Percentiles rank a stretch among this genome's conserved stretches.
These are phyloP conservation scores for Porpolomopsis calyptriformis DNA, from an alignment of 768 basidiomycete species.

Conservation along the genomic window DNA sequence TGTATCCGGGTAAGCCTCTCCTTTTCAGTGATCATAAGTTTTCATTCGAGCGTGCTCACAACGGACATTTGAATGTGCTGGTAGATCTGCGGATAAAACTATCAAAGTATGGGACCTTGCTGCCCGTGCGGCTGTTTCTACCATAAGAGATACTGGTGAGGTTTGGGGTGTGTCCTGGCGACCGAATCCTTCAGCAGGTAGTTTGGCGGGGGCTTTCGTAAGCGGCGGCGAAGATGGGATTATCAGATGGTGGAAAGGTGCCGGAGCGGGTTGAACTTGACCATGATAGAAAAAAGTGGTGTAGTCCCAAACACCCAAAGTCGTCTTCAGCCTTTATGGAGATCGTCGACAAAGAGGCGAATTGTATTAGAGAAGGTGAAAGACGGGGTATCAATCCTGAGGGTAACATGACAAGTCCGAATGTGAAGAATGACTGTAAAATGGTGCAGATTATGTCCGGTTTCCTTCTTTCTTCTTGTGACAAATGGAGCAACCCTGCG, in stretches of 20 bases:
- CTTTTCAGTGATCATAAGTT: constrained; percentile 1
- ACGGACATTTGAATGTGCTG: too few relatives aligned
- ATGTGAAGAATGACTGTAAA: neutral
- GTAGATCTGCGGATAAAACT: constrained; percentile 73
- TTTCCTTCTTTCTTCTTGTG: constrained; percentile 44
- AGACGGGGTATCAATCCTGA: neutral
- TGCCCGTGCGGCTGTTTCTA: constrained; percentile 64
- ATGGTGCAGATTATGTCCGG: constrained; percentile 16
- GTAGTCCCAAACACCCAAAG: neutral
- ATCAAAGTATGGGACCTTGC: constrained; percentile 83
- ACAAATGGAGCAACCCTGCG: constrained; percentile 72
- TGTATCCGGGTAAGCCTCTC: constrained; percentile 57
- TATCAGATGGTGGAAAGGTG: constrained; percentile 71
- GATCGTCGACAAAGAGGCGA: neutral
- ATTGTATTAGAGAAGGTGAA: neutral
- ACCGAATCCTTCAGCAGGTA: constrained; percentile 45
- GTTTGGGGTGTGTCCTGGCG: constrained; percentile 82
- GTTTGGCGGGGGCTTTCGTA: constrained; percentile 56
- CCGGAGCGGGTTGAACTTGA: constrained; percentile 34
- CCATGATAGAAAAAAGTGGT: too few relatives aligned
- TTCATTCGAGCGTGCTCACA: too few relatives aligned
- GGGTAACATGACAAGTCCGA: neutral
- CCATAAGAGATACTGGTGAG: constrained; percentile 67
- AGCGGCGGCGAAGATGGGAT: constrained; percentile 67
- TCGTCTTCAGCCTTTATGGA: too few relatives aligned